Evolutionary conservation across 805 yeast species (phyloP).

Genomic region (Saccharomyces kudriavzevii): DNA sequence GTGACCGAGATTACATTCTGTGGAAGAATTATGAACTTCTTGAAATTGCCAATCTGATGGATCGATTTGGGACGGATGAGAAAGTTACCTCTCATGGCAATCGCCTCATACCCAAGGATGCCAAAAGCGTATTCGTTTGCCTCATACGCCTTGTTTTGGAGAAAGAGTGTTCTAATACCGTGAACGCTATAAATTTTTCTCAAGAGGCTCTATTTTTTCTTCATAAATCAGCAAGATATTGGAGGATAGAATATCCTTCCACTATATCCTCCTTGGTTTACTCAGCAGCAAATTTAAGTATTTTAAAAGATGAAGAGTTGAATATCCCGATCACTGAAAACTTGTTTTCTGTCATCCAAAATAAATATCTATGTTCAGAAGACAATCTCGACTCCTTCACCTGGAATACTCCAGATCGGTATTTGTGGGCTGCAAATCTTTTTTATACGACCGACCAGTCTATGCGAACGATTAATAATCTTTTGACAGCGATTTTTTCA

Average conservation of each 20-base stretch:
- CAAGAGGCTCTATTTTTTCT: slow-evolving; percentile 40
- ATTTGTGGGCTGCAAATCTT: slow-evolving; percentile 42
- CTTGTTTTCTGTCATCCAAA: slow-evolving; percentile 29
- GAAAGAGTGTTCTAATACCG: slow-evolving; percentile 24
- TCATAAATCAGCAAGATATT: slow-evolving; percentile 39
- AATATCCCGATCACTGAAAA: slow-evolving; percentile 27
- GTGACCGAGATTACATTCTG: slow-evolving; percentile 26
- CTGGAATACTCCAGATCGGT: slow-evolving; percentile 43
- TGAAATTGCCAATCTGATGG: slow-evolving; percentile 27
- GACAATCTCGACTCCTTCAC: slow-evolving; percentile 18
- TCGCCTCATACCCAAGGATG: slow-evolving; percentile 35
- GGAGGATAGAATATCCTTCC: slow-evolving; percentile 47
- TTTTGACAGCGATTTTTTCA: slow-evolving; percentile 36
- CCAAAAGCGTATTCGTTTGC: slow-evolving; percentile 35
- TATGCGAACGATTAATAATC: slow-evolving; percentile 38
- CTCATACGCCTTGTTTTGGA: slow-evolving; percentile 39
- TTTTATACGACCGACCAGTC: slow-evolving; percentile 39
- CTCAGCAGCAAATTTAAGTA: slow-evolving; percentile 39
- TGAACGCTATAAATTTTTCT: slow-evolving; percentile 26
- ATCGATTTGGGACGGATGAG: slow-evolving; percentile 9
- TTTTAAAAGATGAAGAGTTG: slow-evolving; percentile 28
- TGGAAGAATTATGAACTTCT: slow-evolving; percentile 38
- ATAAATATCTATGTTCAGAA: slow-evolving; percentile 16
- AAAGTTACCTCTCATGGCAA: neutral
- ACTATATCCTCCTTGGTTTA: slow-evolving; percentile 44